Conservation (phyloP, 2,329 filamentous ascomycete species). For the Pseudogymnoascus sp. region DNA sequence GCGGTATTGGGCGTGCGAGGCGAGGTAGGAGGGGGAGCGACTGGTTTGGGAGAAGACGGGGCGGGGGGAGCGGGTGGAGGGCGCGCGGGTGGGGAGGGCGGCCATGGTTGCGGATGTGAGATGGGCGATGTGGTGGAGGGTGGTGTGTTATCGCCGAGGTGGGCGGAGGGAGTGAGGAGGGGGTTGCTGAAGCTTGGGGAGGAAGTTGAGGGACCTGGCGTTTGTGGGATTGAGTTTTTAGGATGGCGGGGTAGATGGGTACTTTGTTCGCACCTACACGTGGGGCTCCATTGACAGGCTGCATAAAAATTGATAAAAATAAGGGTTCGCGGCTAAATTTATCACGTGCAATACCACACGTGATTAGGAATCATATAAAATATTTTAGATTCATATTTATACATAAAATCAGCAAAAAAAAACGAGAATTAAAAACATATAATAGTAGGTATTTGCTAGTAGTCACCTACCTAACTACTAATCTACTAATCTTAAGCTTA, state of each 20-base stretch:
- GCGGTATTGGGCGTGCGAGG: conserved; percentile 56
- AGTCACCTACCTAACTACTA: too few relatives aligned
- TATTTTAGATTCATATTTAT: too few relatives aligned
- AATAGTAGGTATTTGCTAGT: too few relatives aligned
- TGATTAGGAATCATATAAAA: too few relatives aligned
- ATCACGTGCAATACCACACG: not conserved
- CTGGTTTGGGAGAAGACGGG: conserved; percentile 30
- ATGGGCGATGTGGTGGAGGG: not conserved
- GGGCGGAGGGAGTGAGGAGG: not conserved
- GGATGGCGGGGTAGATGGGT: not conserved
- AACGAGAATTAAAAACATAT: too few relatives aligned
- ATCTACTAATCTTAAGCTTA: too few relatives aligned
- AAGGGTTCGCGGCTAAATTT: not conserved
- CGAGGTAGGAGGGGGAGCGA: conserved; percentile 54
- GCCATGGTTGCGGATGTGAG: not conserved
- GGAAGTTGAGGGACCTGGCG: not conserved
- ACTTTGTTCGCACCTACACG: not conserved
- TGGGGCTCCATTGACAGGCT: conserved; percentile 1
- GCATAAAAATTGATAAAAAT: not conserved
- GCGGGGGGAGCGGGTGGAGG: conserved; percentile 15
- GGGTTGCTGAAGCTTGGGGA: not conserved
- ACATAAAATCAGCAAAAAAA: too few relatives aligned
- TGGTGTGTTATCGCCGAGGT: not conserved
- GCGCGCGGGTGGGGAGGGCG: not conserved
- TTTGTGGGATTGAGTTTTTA: conserved; percentile 5